phyloP scores from a whole-genome alignment of 768 basidiomycete species.

The Mycena polygramma region DNA sequence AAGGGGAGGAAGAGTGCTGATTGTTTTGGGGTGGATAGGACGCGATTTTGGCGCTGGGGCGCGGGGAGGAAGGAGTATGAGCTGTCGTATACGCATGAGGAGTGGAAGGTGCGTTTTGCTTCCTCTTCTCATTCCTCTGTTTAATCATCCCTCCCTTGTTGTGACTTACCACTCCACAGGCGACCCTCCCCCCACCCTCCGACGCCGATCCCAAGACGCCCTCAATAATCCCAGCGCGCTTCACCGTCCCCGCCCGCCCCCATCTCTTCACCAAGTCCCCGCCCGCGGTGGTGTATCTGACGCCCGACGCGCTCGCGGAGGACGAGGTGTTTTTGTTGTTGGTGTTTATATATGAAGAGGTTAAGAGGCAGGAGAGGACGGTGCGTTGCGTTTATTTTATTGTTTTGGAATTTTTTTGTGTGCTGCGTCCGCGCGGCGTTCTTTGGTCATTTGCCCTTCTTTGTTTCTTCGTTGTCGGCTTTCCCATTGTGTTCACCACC shows the following conservation, averaged over 20 bases:
- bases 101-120: constrained; percentile 59
- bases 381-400: constrained; percentile 42
- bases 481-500: too few relatives aligned
- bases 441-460: too few relatives aligned
- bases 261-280: constrained; percentile 60
- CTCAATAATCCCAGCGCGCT: constrained; percentile 42
- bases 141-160: too few relatives aligned
- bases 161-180: too few relatives aligned
- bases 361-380: constrained; percentile 52
- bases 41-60: too few relatives aligned
- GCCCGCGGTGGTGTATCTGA: constrained; percentile 55
- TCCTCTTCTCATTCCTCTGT: too few relatives aligned
- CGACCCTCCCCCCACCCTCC: too few relatives aligned
- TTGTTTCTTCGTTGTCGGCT: too few relatives aligned
- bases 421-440: too few relatives aligned
- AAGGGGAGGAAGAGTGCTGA: too few relatives aligned
- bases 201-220: too few relatives aligned
- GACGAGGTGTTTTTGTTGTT: constrained; percentile 55
- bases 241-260: constrained; percentile 60
- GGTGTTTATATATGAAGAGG: constrained; percentile 52
- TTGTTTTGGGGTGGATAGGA: too few relatives aligned
- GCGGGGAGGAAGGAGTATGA: constrained; percentile 56
- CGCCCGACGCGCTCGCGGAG: constrained; percentile 52
- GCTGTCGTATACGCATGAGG: constrained; percentile 55
- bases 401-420: constrained; percentile 44